Percentiles rank a stretch among this genome's conserved stretches.
Conservation (phyloP, 2,329 filamentous ascomycete genomes). For the Pseudogymnoascus sp. region DNA sequence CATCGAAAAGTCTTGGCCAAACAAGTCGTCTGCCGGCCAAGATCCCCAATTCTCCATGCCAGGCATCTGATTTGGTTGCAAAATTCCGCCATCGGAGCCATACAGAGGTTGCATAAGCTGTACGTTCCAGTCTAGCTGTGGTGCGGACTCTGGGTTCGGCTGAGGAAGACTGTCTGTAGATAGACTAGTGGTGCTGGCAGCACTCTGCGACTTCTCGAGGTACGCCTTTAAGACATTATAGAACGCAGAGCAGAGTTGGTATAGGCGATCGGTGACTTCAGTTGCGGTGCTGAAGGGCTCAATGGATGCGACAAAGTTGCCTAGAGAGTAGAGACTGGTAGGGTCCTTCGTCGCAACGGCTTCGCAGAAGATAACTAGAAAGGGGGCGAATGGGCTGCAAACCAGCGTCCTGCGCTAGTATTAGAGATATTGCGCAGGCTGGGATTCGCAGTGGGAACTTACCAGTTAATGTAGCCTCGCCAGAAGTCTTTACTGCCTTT, state of each 20-base stretch:
- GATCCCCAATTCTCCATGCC: neutral
- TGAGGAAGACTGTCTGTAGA: neutral
- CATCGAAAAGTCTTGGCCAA: neutral
- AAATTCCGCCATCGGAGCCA: neutral
- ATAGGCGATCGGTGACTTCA: neutral
- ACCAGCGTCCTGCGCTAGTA: slow-evolving; percentile 8
- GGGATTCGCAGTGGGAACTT: neutral
- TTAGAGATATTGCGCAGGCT: neutral
- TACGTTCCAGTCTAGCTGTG: neutral
- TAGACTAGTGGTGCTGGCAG: neutral
- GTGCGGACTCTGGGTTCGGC: neutral
- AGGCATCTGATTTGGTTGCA: neutral
- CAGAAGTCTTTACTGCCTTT: slow-evolving; percentile 5
- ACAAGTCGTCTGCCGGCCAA: neutral
- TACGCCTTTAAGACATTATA: neutral
- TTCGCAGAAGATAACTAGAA: slow-evolving; percentile 16
- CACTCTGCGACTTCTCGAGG: neutral
- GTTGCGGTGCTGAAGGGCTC: slow-evolving; percentile 25
- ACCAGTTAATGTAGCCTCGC: slow-evolving; percentile 15
- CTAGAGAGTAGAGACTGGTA: slow-evolving; percentile 34
- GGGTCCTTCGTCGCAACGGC: slow-evolving; percentile 28
- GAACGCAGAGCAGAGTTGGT: neutral
- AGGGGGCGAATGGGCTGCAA: slow-evolving; percentile 17
- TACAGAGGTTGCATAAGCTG: neutral
- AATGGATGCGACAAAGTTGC: slow-evolving; percentile 35